Percentiles rank a stretch among this genome's conserved stretches.
These are phyloP conservation scores for Ceratocystis huliohia DNA, from an alignment of 2,329 filamentous ascomycete genomes.

Conservation along the genomic window DNA sequence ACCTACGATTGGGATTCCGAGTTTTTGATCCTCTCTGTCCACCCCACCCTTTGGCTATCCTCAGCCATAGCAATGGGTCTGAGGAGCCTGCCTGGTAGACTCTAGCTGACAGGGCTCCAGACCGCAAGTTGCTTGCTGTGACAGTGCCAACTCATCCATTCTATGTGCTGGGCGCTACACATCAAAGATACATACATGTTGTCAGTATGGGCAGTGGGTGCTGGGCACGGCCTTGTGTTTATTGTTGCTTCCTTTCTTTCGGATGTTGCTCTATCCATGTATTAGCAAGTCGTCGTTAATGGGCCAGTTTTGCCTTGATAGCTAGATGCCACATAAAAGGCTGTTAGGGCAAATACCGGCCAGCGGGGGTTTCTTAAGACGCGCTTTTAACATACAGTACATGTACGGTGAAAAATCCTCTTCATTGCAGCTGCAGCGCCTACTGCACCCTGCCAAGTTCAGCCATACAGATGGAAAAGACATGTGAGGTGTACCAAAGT, in stretches of 20 bases:
- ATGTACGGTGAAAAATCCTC: neutral
- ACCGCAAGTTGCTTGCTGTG: constrained; percentile 3
- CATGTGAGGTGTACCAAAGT: no score
- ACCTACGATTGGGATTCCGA: neutral
- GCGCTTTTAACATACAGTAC: neutral
- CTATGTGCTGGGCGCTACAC: neutral
- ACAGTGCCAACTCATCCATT: constrained; percentile 1
- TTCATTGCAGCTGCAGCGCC: neutral
- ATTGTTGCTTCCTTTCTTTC: neutral
- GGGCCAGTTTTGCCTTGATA: no score
- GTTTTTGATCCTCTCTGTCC: no score
- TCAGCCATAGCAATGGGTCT: constrained; percentile 2
- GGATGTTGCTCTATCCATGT: no score
- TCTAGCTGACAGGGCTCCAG: neutral
- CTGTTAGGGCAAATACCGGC: no score
- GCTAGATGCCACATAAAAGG: no score
- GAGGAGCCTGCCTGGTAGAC: neutral
- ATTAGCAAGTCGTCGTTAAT: no score
- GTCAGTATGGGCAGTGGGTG: neutral
- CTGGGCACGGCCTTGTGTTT: neutral
- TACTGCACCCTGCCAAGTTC: neutral
- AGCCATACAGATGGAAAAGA: neutral
- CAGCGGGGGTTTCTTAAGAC: no score
- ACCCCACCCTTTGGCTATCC: neutral
- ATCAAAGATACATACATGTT: neutral